Evolutionary conservation across 2,329 filamentous ascomycete species (phyloP), one percentile per base, ranked within the genome.

Genomic region (Claviceps sp.): DNA sequence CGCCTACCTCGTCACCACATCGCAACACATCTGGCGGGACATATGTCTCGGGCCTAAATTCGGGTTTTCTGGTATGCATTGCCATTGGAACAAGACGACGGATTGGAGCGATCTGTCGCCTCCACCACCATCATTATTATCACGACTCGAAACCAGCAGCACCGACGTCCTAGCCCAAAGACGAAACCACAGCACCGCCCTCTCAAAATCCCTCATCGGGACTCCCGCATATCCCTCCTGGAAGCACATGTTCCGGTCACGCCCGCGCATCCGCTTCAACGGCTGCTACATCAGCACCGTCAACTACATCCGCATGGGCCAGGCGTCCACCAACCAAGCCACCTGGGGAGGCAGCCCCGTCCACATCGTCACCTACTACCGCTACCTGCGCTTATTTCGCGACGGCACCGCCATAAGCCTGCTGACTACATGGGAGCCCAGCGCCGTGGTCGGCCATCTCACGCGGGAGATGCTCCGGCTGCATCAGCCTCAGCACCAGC

Each of bases 351-450:
- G 79, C 24, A 52, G 52, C 37, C 90, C 90, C 8, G 85, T 97
- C 38, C 89, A 95, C 65, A 94, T 97, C 54, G 89, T 98, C 48
- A 98, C 93, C 0, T 98, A 97, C 70, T 98, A 95, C 71, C 88
- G 93, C 53, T 98, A 97, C 69, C 78, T 98, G 3, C 86, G 93
- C 50, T 93, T 98, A 72, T 93, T 93, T 71, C 86, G 89, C 24
- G 88, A 97, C 66, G 93, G 93, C 30, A 85, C 85, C 1, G 81
- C 78, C 57, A 82, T 97, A 54, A 88, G 83, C 51, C 76, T 98
- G 1, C 76, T 94, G 38, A 88, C 86, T 0, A 94, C 87, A 0
- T 70, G 78, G 5, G 88, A 95, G 63, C 93, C 93, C 1, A 70
- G 77, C n/a, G 87, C 94, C 18, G 86, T 97, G 13, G 88, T 98